Evolutionary conservation across 208 protist species (phyloP).

Genomic region (Angomonas ambiguus): DNA sequence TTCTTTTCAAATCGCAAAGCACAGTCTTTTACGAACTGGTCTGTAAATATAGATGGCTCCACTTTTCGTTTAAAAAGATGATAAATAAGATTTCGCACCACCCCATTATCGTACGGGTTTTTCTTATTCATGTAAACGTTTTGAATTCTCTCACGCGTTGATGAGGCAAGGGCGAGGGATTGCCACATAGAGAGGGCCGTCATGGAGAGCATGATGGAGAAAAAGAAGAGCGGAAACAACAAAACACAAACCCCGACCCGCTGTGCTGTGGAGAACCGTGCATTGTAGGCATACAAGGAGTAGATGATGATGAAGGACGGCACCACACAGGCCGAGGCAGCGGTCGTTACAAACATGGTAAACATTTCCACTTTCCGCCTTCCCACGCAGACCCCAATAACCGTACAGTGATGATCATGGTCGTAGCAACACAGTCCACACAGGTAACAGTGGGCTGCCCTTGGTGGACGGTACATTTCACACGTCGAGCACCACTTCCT

Average conservation of each 20-base stretch:
- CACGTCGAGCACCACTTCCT: conserved; percentile 91
- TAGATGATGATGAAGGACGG: conserved; percentile 26
- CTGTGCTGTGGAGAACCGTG: conserved; percentile 15
- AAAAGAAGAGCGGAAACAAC: conserved; percentile 21
- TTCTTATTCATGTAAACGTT: conserved; percentile 53
- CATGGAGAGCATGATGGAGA: conserved; percentile 13
- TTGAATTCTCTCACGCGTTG: conserved; percentile 77
- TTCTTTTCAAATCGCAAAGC: conserved; percentile 28
- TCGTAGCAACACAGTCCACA: conserved; percentile 84
- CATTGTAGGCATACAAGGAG: conserved; percentile 23
- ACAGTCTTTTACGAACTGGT: conserved; percentile 69
- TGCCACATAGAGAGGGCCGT: conserved; percentile 35
- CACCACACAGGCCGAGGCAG: conserved; percentile 18
- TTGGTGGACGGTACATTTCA: conserved; percentile 72
- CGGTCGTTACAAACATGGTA: conserved; percentile 39
- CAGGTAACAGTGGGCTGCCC: conserved; percentile 87
- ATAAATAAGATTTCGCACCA: conserved; percentile 48
- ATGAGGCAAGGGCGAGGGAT: conserved; percentile 26
- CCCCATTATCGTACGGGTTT: conserved; percentile 62
- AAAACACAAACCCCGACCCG: conserved; percentile 15
- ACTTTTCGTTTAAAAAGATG: conserved; percentile 34
- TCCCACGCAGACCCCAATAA: conserved; percentile 82
- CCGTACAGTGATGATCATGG: conserved; percentile 89
- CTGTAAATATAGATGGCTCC: conserved; percentile 48
- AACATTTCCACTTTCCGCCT: conserved; percentile 65